Percentiles rank a stretch among this genome's conserved stretches.
These are phyloP conservation scores for Paecilomyces niveus DNA, from an alignment of 2,329 filamentous ascomycete species.

Conservation along the genomic window DNA sequence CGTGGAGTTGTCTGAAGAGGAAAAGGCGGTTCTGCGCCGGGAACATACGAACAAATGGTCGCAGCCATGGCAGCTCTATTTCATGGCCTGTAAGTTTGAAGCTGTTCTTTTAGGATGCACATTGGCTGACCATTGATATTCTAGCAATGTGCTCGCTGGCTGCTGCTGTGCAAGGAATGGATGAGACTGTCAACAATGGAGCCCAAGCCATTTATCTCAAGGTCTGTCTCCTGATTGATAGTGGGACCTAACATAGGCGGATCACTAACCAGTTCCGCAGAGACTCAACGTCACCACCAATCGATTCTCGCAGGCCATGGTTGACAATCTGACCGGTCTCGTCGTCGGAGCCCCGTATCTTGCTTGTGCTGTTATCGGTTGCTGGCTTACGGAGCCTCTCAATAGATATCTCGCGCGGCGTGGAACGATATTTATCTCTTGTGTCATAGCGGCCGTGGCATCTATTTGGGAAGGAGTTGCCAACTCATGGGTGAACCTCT, in stretches of 20 bases:
- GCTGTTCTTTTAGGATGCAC: background rate
- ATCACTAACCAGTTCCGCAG: background rate
- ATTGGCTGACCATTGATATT: background rate
- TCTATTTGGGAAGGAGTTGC: constrained; percentile 38
- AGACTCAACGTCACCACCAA: constrained; percentile 3
- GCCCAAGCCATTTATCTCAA: constrained; percentile 32
- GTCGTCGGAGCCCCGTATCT: constrained; percentile 41
- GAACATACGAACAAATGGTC: constrained; percentile 46
- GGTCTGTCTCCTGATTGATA: constrained; percentile 7
- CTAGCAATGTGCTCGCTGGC: constrained; percentile 46
- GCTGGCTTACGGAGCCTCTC: constrained; percentile 43
- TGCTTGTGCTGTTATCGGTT: constrained; percentile 38
- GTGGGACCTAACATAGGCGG: background rate
- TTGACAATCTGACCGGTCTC: constrained; percentile 33
- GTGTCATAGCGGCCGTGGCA: constrained; percentile 34
- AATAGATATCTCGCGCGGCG: constrained; percentile 39
- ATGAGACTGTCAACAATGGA: constrained; percentile 45
- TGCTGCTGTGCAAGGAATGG: constrained; percentile 50
- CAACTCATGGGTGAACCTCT: constrained; percentile 37
- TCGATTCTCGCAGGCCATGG: constrained; percentile 16
- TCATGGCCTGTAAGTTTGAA: constrained; percentile 28
- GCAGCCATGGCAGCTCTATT: constrained; percentile 44
- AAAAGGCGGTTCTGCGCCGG: constrained; percentile 34
- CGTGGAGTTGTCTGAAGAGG: constrained; percentile 38
- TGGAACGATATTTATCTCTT: constrained; percentile 39